phyloP scores from a whole-genome alignment of 2,329 filamentous ascomycete species.

The Harringtonia lauricola region DNA sequence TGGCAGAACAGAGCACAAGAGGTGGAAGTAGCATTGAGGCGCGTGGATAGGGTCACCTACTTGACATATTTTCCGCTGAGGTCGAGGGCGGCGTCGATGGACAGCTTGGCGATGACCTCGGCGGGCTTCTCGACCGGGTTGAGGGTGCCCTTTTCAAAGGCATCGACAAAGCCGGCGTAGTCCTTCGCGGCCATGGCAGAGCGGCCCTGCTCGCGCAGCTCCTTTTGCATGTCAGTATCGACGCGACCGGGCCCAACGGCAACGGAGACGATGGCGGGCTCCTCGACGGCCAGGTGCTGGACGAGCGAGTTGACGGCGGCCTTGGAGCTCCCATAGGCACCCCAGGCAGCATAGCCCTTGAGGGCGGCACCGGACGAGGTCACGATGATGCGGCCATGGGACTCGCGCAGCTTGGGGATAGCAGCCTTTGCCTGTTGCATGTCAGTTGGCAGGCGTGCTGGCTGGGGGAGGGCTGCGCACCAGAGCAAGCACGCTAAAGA shows the following conservation, averaged over 20 bases:
- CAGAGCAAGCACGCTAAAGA: slow-evolving; percentile 72
- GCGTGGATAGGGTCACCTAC: slow-evolving; percentile 29
- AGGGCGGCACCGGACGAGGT: slow-evolving; percentile 69
- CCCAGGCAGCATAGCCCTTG: slow-evolving; percentile 61
- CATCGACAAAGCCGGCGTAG: slow-evolving; percentile 56
- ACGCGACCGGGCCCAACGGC: slow-evolving; percentile 70
- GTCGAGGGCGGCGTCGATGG: slow-evolving; percentile 49
- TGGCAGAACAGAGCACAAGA: not conserved
- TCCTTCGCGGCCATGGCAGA: slow-evolving; percentile 39
- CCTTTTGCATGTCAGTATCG: slow-evolving; percentile 83
- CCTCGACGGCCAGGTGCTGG: slow-evolving; percentile 62
- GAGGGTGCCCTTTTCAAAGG: slow-evolving; percentile 60
- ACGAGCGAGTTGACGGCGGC: slow-evolving; percentile 74
- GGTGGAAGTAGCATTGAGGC: no score
- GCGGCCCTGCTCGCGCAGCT: slow-evolving; percentile 54
- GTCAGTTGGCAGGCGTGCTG: no score
- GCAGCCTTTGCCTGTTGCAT: slow-evolving; percentile 61
- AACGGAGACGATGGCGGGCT: slow-evolving; percentile 62
- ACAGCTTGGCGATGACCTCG: slow-evolving; percentile 72
- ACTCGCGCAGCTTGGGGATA: slow-evolving; percentile 55
- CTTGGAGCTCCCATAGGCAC: slow-evolving; percentile 72
- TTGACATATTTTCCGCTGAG: slow-evolving; percentile 68
- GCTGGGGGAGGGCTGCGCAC: slow-evolving; percentile 30
- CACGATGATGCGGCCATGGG: slow-evolving; percentile 63
- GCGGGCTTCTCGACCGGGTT: slow-evolving; percentile 78